These are phyloP conservation scores for Acacia confusa DNA, from an alignment of 306 rosid genomes.

Conservation along the genomic window DNA sequence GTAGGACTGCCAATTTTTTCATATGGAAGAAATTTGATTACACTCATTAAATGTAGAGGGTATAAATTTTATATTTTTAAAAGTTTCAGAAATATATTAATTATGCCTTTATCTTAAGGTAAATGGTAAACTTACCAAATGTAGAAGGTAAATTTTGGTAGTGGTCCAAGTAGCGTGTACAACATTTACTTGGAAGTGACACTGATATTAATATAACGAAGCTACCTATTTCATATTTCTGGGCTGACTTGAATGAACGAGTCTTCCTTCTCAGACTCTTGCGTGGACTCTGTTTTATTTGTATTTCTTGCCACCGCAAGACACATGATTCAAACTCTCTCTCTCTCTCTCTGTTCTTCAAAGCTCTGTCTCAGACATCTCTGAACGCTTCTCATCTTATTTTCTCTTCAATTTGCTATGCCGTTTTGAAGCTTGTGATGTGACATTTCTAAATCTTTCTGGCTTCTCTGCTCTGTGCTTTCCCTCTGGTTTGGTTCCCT, in stretches of 20 bases:
- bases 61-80: neutral
- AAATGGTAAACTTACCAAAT: neutral
- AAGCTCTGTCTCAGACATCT: neutral
- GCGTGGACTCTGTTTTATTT: neutral
- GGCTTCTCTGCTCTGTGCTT: neutral
- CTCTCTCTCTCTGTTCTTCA: neutral
- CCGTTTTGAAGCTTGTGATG: neutral
- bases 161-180: neutral
- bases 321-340: neutral
- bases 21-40: no score
- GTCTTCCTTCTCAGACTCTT: neutral
- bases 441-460: neutral
- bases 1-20: no score
- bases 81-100: neutral
- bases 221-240: neutral
- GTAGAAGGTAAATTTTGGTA: neutral
- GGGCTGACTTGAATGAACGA: neutral
- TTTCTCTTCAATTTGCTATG: neutral
- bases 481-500: neutral
- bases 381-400: neutral
- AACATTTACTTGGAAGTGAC: neutral
- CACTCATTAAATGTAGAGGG: neutral
- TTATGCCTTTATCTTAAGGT: neutral
- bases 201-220: neutral
- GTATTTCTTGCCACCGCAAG: neutral